Evolutionary conservation across 345 rosid species (phyloP), one percentile per base, ranked within the genome.

Genomic region (Eucalyptus fibrosa): DNA sequence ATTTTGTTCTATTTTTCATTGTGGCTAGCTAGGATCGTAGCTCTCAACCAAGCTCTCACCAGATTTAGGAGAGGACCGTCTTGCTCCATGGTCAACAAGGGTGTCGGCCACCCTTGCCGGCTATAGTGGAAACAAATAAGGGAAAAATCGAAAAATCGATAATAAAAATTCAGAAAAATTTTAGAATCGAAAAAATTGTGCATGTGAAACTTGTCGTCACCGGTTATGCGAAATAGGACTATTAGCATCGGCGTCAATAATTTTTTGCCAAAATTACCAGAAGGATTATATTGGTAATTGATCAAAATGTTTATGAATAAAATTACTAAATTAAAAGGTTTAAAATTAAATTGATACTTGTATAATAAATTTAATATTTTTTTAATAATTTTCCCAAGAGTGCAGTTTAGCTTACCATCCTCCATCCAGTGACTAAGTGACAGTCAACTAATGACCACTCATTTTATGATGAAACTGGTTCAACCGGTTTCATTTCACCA

Each of bases 171-270:
- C 1, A 1, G 9, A n/a, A 65, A 30, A 65, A 15, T 15, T 30
- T 65, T 15, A 7, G 5, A 30, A 65, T 65, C 0, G 77, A 1
- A 65, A 30, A 65, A 65, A 30, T 65, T 65, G 17, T 65, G 4
- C 37, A 65, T 0, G 2, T 62, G 17, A 62, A 12, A 28, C 34
- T 30, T 2, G 69, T 30, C 4, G 0, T 60, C 15, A 7, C 17
- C 2, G 0, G 17, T 2, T 65, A 4, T 65, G 9, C 34, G 4
- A n/a, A 14, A 8, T n/a, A n/a, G 37, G 17, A 62, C 3, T 2
- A 30, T n/a, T 2, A 7, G 21, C 19, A n/a, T n/a, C 2, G 5
- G 5, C 1, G 10, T n/a, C 1, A 16, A 9, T 1, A 5, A 65
- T n/a, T n/a, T 65, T n/a, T 17, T 4, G 77, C 6, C 11, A 65